Evolutionary conservation across 2,329 filamentous ascomycete genomes (phyloP).

Genomic region (Colletotrichum brevisporum): DNA sequence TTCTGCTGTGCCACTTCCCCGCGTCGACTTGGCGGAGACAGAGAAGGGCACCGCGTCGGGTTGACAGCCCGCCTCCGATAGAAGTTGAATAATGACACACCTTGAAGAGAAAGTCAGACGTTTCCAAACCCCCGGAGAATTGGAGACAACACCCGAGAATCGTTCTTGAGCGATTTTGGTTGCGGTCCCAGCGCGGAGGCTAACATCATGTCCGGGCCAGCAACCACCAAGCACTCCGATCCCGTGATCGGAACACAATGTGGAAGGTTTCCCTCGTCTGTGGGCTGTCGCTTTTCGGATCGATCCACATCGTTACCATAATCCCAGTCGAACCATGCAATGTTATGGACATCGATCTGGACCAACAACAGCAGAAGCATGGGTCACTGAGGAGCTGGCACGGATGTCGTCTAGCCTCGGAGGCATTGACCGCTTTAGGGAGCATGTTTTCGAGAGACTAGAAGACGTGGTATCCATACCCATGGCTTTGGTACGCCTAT

Average conservation of each 20-base stretch:
- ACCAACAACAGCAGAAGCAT: background rate
- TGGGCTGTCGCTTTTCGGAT: background rate
- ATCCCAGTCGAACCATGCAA: background rate
- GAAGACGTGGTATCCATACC: background rate
- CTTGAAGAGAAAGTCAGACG: no score
- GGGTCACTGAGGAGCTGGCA: background rate
- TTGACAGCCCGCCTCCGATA: background rate
- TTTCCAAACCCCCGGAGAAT: no score
- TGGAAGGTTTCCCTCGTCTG: no score
- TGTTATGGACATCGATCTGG: background rate
- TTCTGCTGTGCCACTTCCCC: conserved; percentile 20
- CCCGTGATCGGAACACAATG: no score
- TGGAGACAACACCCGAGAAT: no score
- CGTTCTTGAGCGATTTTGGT: no score
- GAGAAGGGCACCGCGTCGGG: background rate
- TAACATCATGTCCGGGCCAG: no score
- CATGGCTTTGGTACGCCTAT: background rate
- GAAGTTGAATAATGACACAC: background rate
- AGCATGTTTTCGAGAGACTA: background rate
- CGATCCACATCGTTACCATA: background rate
- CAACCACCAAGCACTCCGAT: no score
- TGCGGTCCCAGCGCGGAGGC: no score
- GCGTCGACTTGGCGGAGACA: conserved; percentile 19
- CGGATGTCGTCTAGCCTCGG: background rate
- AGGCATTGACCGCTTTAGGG: background rate